These are phyloP conservation scores for Spergularia marina DNA, from an alignment of 148 eudicot species.

Conservation along the genomic window DNA sequence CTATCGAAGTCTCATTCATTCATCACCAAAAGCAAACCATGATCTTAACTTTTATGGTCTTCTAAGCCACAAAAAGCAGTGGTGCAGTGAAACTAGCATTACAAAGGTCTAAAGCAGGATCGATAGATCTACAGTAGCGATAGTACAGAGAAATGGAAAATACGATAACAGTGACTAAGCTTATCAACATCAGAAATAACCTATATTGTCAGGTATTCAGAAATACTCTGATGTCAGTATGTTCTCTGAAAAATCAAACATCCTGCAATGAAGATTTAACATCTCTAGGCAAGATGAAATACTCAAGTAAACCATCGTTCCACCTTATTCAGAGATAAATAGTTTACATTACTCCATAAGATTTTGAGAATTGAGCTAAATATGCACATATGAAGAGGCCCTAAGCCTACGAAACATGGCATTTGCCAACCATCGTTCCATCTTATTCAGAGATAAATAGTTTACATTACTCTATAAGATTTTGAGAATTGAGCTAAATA, in stretches of 20 bases:
- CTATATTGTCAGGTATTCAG: slow-evolving; percentile 1
- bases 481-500: background rate
- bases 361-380: background rate
- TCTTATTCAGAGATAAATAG: background rate
- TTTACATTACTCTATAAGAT: background rate
- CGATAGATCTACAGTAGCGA: background rate
- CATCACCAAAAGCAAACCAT: background rate
- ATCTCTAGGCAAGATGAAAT: too few species aligned
- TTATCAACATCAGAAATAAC: background rate
- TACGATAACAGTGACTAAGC: background rate
- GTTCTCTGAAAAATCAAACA: background rate
- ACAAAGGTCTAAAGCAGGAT: background rate
- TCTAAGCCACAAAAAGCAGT: background rate
- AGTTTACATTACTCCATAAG: background rate
- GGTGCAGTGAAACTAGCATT: background rate
- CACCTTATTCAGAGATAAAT: background rate
- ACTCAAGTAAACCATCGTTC: too few species aligned
- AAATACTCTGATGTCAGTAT: background rate
- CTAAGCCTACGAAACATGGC: background rate
- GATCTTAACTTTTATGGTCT: background rate
- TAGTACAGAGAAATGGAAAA: too few species aligned
- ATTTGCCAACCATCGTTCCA: background rate
- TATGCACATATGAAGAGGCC: background rate
- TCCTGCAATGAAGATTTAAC: background rate
- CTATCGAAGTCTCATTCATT: background rate